Base-by-base conservation (phyloP, 805 yeast genomes). In the Jamesozyma hellenica region DNA sequence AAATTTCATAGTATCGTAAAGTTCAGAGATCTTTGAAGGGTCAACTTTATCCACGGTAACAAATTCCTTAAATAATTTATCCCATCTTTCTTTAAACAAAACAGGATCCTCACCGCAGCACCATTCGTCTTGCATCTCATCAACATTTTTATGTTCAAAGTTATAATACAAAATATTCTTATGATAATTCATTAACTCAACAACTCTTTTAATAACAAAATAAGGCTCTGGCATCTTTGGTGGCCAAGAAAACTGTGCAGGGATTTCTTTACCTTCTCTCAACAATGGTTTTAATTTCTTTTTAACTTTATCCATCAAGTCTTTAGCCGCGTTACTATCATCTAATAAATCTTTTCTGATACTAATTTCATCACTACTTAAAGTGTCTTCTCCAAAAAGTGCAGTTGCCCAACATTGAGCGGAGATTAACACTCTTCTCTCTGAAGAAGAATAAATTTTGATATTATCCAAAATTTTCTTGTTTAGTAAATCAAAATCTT, bases 171-270 rank as follows among this genome's bases (percentile, higher is more conserved):
- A 78, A 38, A 92, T 76, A 49, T 71, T 74, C 30, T 78, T 78
- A 58, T 92, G 96, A 62, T 82, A 87, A 60, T 79, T 86, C 97
- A 92, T 90, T 53, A 92, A 69, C 53, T 87, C 96, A 32, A 92
- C 95, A 21, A 92, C 98, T 46, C 96, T 70, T 55, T 86, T 84
- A 51, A 94, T 84, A 13, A 92, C 98, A 36, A 79, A 76, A 55
- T 86, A 90, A 2, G 99, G 99, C 56, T 92, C 94, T 0, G 98
- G 97, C 84, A 92, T 87, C 57, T 86, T 86, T 15, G 92, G 84
- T 1, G 99, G 98, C 99, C 99, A 92, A 0, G 98, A 84, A 61
- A 92, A 92, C 56, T 92, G 96, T 0, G 94, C 83, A 14, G 98
- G 97, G 0, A 97, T 96, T 51, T 86, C 95, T 40, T 86, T 84